A percentile compares a stretch with the other conserved stretches of the same genome.
Conservation (phyloP, 2,329 filamentous ascomycete genomes). For the Phoma herbarum region DNA sequence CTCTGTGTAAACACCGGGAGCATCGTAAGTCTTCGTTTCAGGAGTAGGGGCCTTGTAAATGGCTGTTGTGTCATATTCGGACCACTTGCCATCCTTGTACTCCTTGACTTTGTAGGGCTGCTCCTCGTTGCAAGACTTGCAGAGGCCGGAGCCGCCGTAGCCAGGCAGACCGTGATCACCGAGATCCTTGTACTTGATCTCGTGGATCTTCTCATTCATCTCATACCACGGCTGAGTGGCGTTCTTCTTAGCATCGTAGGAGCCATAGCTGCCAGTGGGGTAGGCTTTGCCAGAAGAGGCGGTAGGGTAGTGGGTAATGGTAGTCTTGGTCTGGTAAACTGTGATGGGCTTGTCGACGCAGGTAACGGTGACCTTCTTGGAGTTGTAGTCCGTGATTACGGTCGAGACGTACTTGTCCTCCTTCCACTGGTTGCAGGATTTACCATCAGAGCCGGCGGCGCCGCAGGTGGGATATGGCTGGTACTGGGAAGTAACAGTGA, state of each 20-base stretch:
- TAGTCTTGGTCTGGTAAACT: slow-evolving; percentile 41
- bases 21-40: slow-evolving; percentile 38
- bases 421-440: slow-evolving; percentile 32
- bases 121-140: slow-evolving; percentile 30
- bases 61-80: slow-evolving; percentile 31
- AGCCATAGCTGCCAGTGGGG: slow-evolving; percentile 18
- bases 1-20: slow-evolving; percentile 43
- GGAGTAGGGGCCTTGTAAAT: slow-evolving; percentile 40
- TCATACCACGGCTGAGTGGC: slow-evolving; percentile 36
- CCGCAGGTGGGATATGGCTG: slow-evolving; percentile 44
- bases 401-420: slow-evolving; percentile 42
- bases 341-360: slow-evolving; percentile 38
- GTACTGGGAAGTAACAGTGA: slow-evolving; percentile 45
- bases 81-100: slow-evolving; percentile 44
- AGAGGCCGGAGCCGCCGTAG: slow-evolving; percentile 43
- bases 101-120: slow-evolving; percentile 43
- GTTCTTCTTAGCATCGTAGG: slow-evolving; percentile 25
- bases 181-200: slow-evolving; percentile 40
- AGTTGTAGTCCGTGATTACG: slow-evolving; percentile 38
- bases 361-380: slow-evolving; percentile 39
- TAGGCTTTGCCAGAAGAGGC: slow-evolving; percentile 20
- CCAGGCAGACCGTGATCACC: slow-evolving; percentile 40
- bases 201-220: slow-evolving; percentile 43
- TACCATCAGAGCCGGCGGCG: slow-evolving; percentile 16
- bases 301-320: slow-evolving; percentile 34